Evolutionary conservation across 106 monocot genomes (phyloP), one percentile per base, ranked within the genome.

Genomic region (Dioscorea zingiberensis): DNA sequence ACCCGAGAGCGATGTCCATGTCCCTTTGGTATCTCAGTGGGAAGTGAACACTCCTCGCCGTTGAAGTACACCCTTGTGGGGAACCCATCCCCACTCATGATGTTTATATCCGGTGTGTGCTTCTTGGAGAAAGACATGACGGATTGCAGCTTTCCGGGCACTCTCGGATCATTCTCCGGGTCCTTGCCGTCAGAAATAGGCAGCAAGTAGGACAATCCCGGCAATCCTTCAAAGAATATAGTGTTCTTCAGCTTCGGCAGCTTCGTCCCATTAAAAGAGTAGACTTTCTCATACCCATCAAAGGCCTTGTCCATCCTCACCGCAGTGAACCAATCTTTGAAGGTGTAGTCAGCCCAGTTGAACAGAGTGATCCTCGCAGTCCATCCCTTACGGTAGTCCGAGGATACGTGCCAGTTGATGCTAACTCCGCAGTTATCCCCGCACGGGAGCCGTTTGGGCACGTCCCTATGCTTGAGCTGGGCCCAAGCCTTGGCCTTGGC

Each of bases 31-130:
- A 84, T 72, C 21, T 24, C 66, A 13, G 76, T 76, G 1, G 97
- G 97, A 2, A 98, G 71, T 0, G 92, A 62, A 48, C 97, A 98
- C 54, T 98, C 97, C 68, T 89, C 97, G 0, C 97, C 97, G 21
- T 98, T 93, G 60, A 98, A 98, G 66, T 73, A 86, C 24, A 98
- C 75, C 67, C 71, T 81, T 1, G 80, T 59, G 18, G 97, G 97
- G 44, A 98, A 98, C 6, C 97, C 97, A 25, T 88, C 88, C 17
- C 92, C 97, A 16, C 44, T 27, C 22, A 25, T 32, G 55, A 89
- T 69, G 19, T 84, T 45, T 4, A 89, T 76, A 4, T 73, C 81
- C 18, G 78, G 80, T 12, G 84, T 81, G 7, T 61, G 38, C 66
- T 78, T 84, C 81, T 89, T 89, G 3, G 65, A 71, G 65, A 89